These are phyloP conservation scores for Coemansia biformis DNA, from an alignment of 192 early-diverging fungal genomes.

Conservation along the genomic window DNA sequence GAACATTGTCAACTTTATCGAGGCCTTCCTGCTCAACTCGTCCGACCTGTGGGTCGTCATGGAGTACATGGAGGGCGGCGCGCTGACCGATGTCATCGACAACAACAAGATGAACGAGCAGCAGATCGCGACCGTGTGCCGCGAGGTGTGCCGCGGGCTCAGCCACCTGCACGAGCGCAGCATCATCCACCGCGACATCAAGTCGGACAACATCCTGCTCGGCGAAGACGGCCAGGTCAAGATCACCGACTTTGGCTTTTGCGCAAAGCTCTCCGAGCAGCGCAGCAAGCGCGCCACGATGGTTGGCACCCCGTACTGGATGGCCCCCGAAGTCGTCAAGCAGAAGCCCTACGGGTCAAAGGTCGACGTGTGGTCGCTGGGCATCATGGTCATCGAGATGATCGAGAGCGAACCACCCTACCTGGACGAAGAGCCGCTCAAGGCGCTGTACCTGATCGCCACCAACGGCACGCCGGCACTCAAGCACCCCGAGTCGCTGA, in stretches of 20 bases:
- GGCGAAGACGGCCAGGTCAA: slow-evolving; percentile 79
- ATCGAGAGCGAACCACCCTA: slow-evolving; percentile 96
- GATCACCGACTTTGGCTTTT: slow-evolving; percentile 93
- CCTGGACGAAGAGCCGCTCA: slow-evolving; percentile 88
- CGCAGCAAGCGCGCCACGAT: slow-evolving; percentile 81
- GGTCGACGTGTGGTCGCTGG: slow-evolving; percentile 87
- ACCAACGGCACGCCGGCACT: slow-evolving; percentile 93
- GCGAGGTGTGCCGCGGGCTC: slow-evolving; percentile 76
- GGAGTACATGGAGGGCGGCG: slow-evolving; percentile 99
- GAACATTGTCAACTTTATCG: slow-evolving; percentile 97
- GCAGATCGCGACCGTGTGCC: slow-evolving; percentile 91
- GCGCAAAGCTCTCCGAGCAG: slow-evolving; percentile 80
- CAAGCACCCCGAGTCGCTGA: slow-evolving; percentile 77
- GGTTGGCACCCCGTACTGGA: slow-evolving; percentile 89
- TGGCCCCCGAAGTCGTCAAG: slow-evolving; percentile 81
- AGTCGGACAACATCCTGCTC: slow-evolving; percentile 83
- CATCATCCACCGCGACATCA: slow-evolving; percentile 91
- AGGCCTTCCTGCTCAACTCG: slow-evolving; percentile 80
- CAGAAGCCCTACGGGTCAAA: slow-evolving; percentile 74
- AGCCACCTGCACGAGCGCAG: slow-evolving; percentile 72
- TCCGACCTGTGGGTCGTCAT: slow-evolving; percentile 94
- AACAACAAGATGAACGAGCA: slow-evolving; percentile 88
- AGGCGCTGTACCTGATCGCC: slow-evolving; percentile 93
- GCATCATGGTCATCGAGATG: slow-evolving; percentile 98
- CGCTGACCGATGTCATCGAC: slow-evolving; percentile 94